Base-by-base conservation (phyloP, 768 basidiomycete genomes). In the Pluteus cervinus region DNA sequence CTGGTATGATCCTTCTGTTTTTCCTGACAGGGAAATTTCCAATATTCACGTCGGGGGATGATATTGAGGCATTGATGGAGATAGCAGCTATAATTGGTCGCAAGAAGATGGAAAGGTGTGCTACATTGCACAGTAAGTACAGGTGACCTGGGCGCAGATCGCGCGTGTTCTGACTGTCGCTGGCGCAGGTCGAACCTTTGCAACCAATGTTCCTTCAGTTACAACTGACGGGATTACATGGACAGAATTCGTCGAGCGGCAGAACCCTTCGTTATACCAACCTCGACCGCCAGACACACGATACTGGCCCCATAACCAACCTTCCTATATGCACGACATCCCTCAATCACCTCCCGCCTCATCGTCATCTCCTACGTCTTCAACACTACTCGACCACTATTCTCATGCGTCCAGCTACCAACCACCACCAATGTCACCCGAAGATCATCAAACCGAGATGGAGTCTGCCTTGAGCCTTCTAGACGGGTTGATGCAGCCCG, bases 31-130 rank as follows among this genome's bases (percentile, higher is more conserved):
- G 79, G 29, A 96, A 94, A 48, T 99, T 97, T 53, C 96, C 96
- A 2, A 61, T 97, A 20, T 92, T 98, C 62, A 86, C 90, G 48
- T 90, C 92, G 14, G 86, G 76, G 50, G 91, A 98, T 51, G 96
- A 99, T 54, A 75, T 82, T 24, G 94, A 99, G 57, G 96, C 93
- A 5, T 66, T 98, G 14, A 86, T 97, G 82, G 96, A 99, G 61
- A 83, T 97, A 37, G 84, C 89, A 11, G 67, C 78, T 8, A 81
- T 99, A 29, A 76, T 96, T 44, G 96, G 96, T 6, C 75, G 75
- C 44, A 73, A 69, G 45, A 73, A 73, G 36, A 88, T 96, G 74
- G 94, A 94, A 53, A 81, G 74, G 52, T 73, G 79, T 24, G 94
- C 93, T 0, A 75, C 84, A 14, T 55, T 97, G 29, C 96, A 99